These are phyloP conservation scores for Arthroderma sp. DNA, from an alignment of 2,329 filamentous ascomycete species.

Conservation along the genomic window DNA sequence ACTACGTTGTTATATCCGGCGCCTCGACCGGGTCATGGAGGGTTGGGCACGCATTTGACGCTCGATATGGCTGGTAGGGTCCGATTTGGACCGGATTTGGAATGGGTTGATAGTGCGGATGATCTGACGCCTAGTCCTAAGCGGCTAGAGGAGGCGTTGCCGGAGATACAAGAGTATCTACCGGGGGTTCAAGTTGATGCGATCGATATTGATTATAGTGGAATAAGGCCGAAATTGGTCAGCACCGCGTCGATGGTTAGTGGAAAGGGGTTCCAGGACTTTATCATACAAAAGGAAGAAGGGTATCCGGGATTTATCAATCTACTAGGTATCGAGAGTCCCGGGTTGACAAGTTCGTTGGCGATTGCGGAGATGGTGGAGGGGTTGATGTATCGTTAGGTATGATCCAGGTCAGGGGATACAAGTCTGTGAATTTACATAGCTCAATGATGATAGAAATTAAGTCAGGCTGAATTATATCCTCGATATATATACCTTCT, in stretches of 20 bases:
- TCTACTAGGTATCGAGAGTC: slow-evolving; percentile 83
- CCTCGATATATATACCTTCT: too few species aligned
- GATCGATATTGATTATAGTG: slow-evolving; percentile 73
- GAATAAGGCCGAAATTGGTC: slow-evolving; percentile 75
- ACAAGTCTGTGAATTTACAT: too few species aligned
- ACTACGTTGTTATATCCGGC: slow-evolving; percentile 75
- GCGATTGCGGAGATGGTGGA: slow-evolving; percentile 32
- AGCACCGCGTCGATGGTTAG: slow-evolving; percentile 43
- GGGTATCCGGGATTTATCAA: slow-evolving; percentile 77
- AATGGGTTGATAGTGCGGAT: slow-evolving; percentile 65
- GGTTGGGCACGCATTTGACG: slow-evolving; percentile 89
- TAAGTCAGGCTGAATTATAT: too few species aligned
- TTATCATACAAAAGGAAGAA: slow-evolving; percentile 63
- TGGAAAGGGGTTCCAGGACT: slow-evolving; percentile 63
- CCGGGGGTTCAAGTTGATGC: slow-evolving; percentile 55
- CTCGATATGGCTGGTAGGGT: slow-evolving; percentile 74
- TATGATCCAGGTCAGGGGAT: background rate
- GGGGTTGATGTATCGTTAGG: slow-evolving; percentile 12
- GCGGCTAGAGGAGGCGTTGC: slow-evolving; percentile 53
- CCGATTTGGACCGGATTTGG: slow-evolving; percentile 86
- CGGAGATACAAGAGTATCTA: slow-evolving; percentile 66
- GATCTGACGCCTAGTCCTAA: slow-evolving; percentile 56
- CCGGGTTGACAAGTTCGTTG: slow-evolving; percentile 73
- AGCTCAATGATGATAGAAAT: too few species aligned
- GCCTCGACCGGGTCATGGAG: slow-evolving; percentile 65